Evolutionary conservation across 2,329 filamentous ascomycete genomes (phyloP).

Genomic region (Eutypa lata): DNA sequence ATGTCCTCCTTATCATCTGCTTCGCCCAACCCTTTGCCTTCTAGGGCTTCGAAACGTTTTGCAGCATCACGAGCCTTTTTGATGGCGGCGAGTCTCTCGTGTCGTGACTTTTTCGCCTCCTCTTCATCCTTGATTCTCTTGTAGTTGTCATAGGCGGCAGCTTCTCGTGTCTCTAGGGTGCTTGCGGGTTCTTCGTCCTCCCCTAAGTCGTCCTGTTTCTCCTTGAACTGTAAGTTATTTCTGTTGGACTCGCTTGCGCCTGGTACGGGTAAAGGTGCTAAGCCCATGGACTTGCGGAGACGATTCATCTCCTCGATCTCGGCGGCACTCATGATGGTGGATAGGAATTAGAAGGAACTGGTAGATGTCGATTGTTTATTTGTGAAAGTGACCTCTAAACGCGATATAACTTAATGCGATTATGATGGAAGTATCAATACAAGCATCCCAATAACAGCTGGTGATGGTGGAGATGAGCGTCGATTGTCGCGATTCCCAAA

Average conservation of each 20-base stretch:
- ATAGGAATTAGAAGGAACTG: neutral
- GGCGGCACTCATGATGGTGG: conserved; percentile 56
- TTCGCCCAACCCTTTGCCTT: conserved; percentile 83
- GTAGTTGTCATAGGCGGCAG: conserved; percentile 71
- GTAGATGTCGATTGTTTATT: neutral
- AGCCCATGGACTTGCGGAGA: conserved; percentile 81
- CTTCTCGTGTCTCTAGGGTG: conserved; percentile 79
- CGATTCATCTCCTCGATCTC: conserved; percentile 93
- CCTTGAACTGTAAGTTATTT: conserved; percentile 35
- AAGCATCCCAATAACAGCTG: neutral
- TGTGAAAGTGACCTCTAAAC: neutral
- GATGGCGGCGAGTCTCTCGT: conserved; percentile 77
- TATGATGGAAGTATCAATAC: too few species aligned
- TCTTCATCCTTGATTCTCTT: conserved; percentile 66
- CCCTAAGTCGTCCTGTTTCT: conserved; percentile 31
- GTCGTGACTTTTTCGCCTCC: conserved; percentile 71
- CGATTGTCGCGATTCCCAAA: too few species aligned
- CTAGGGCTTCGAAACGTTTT: conserved; percentile 69
- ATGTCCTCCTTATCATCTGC: conserved; percentile 60
- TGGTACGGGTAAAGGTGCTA: conserved; percentile 85
- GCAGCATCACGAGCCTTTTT: conserved; percentile 85
- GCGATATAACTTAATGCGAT: neutral
- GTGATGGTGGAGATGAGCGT: neutral
- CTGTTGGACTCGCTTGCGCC: conserved; percentile 70
- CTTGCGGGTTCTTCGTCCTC: conserved; percentile 63